phyloP scores from a whole-genome alignment of 1,284 basidiomycete genomes.

The Ganoderma lingzhi region DNA sequence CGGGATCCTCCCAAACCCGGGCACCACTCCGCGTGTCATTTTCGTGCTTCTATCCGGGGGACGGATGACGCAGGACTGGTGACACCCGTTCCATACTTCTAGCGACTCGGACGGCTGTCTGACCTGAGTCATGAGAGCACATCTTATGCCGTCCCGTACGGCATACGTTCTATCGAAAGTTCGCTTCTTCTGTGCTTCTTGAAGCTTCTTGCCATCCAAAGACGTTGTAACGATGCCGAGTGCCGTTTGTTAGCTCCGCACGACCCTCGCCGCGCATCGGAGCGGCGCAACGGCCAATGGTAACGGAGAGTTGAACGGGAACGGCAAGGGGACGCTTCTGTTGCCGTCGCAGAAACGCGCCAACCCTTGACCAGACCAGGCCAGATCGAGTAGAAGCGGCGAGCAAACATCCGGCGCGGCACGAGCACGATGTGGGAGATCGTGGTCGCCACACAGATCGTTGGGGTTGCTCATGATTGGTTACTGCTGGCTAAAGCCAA shows the following conservation, averaged over 20 bases:
- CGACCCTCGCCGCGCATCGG: background rate
- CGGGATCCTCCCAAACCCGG: background rate
- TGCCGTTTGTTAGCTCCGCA: too few relatives aligned
- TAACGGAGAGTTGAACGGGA: too few relatives aligned
- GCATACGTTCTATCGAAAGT: background rate
- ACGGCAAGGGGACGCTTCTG: too few relatives aligned
- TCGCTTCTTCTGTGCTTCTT: background rate
- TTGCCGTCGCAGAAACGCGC: too few relatives aligned
- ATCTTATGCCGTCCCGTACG: background rate
- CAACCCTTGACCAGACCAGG: too few relatives aligned
- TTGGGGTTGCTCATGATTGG: too few relatives aligned
- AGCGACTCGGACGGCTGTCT: background rate
- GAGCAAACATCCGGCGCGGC: too few relatives aligned
- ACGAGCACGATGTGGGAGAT: background rate
- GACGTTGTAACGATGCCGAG: background rate
- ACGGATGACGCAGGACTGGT: background rate
- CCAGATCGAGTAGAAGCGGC: too few relatives aligned
- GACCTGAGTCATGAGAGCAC: background rate
- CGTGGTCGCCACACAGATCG: background rate
- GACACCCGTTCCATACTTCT: background rate
- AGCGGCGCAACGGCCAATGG: too few relatives aligned
- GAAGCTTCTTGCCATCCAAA: too few relatives aligned
- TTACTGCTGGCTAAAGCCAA: too few relatives aligned
- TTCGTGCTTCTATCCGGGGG: background rate
- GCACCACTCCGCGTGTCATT: background rate